Percentiles rank a stretch among this genome's conserved stretches.
These are phyloP conservation scores for Colletotrichum spaethianum DNA, from an alignment of 2,329 filamentous ascomycete genomes.

Conservation along the genomic window DNA sequence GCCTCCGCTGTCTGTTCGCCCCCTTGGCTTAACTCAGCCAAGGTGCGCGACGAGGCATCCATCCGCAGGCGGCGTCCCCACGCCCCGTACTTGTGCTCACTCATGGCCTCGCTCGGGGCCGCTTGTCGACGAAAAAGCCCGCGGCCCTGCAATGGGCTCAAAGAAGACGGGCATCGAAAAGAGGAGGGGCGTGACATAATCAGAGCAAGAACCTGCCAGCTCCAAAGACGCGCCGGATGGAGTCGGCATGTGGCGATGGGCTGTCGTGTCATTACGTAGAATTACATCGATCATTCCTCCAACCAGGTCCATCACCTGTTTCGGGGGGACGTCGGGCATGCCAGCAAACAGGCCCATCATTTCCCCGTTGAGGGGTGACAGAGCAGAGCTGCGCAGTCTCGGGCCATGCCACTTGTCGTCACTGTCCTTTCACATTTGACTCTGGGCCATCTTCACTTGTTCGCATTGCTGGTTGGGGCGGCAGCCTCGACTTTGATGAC, in stretches of 20 bases:
- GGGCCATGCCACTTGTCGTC: constrained; percentile 17
- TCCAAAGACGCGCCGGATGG: constrained; percentile 16
- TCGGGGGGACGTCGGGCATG: constrained; percentile 12
- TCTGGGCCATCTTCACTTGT: neutral
- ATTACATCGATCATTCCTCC: constrained; percentile 24
- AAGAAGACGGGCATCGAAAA: neutral
- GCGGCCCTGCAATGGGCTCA: constrained; percentile 8
- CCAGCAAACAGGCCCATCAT: constrained; percentile 28
- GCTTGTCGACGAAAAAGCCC: constrained; percentile 12
- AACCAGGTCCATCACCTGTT: neutral
- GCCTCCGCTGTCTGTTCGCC: neutral
- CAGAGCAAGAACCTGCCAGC: constrained; percentile 11
- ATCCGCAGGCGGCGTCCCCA: neutral
- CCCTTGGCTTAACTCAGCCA: neutral
- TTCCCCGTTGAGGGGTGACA: constrained; percentile 27
- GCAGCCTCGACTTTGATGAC: constrained; percentile 7
- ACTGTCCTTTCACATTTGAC: neutral
- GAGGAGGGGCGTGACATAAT: constrained; percentile 20
- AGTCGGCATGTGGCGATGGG: constrained; percentile 37
- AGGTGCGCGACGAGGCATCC: neutral
- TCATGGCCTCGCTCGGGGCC: constrained; percentile 24
- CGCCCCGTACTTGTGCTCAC: neutral
- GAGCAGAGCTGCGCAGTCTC: neutral
- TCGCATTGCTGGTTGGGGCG: neutral
- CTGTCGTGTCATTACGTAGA: constrained; percentile 40